These are phyloP conservation scores for Vachellia collinsii DNA, from an alignment of 306 rosid genomes.

Conservation along the genomic window DNA sequence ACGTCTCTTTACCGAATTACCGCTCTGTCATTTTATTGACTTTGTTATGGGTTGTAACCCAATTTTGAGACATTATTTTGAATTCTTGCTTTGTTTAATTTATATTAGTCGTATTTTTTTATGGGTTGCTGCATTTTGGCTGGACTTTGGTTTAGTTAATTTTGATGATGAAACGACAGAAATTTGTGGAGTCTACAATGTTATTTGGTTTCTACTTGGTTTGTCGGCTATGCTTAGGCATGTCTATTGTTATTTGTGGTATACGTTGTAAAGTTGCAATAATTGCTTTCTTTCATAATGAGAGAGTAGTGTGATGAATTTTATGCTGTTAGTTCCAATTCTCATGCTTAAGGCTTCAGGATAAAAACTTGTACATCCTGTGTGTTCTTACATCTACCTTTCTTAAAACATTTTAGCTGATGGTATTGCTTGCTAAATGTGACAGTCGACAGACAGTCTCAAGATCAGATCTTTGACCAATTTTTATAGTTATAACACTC, in stretches of 20 bases:
- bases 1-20: neutral
- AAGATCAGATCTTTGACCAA: slow-evolving; percentile 20
- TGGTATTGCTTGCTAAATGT: slow-evolving; percentile 12
- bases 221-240: neutral
- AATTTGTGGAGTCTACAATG: neutral
- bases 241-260: slow-evolving; percentile 1
- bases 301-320: slow-evolving; percentile 18
- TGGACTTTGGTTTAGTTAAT: neutral
- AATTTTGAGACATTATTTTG: neutral
- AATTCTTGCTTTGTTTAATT: neutral
- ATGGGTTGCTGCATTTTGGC: slow-evolving; percentile 23
- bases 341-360: neutral
- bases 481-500: neutral
- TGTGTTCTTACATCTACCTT: neutral
- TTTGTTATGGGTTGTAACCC: neutral
- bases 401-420: slow-evolving; percentile 6
- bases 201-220: neutral
- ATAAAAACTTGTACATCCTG: neutral
- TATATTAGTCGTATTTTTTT: neutral
- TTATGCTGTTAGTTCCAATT: slow-evolving; percentile 30
- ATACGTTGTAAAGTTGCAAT: neutral
- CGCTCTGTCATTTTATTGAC: neutral
- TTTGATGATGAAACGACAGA: neutral
- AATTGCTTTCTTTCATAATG: slow-evolving; percentile 6
- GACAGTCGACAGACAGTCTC: slow-evolving; percentile 35